Base-by-base conservation (phyloP, 768 basidiomycete genomes). In the Suillus clintonianus region DNA sequence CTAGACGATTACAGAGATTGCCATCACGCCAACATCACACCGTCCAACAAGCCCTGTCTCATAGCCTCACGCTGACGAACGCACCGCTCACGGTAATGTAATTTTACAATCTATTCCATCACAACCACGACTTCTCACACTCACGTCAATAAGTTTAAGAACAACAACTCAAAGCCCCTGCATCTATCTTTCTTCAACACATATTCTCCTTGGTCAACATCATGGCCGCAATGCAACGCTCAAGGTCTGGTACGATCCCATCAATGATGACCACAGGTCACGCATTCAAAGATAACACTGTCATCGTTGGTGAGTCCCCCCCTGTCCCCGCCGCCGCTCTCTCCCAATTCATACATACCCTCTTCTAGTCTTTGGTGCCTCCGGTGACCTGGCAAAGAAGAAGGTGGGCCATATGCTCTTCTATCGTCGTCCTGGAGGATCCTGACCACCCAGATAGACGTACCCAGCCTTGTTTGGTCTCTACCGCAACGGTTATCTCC, bases 301-400 rank as follows among this genome's bases (percentile, higher is more conserved):
- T 94, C 81, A 88, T 97, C 80, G 80, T 97, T 71, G 94, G 94
- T 91, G 67, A 70, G 88, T 81, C 67, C 69, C 50, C 50, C 51
- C 64, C 68, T 69, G 71, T 67, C 64, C 60, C 62, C 65, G 51
- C 59, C 63, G 14, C 30, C 13, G 22, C 36, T 61, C 17, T 41
- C 60, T 43, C 55, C 32, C 55, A 55, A 50, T 59, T 70, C 63
- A 70, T 66, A 63, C 59, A 39, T 43, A 42, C 55, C 42, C 42
- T 59, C 1, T 43, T 61, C 11, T 73, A 95, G 96, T 99, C 60
- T 87, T 96, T 65, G 97, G 97, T 62, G 97, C 97, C 4, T 96
- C 94, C 62, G 97, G 97, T 45, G 97, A 99, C 82, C 84, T 99
- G 53, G 97, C 97, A 67, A 97, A 97, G 90, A 99, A 99, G 82